phyloP scores from a whole-genome alignment of 139 green algal genomes.

The Coelastrella sp. region DNA sequence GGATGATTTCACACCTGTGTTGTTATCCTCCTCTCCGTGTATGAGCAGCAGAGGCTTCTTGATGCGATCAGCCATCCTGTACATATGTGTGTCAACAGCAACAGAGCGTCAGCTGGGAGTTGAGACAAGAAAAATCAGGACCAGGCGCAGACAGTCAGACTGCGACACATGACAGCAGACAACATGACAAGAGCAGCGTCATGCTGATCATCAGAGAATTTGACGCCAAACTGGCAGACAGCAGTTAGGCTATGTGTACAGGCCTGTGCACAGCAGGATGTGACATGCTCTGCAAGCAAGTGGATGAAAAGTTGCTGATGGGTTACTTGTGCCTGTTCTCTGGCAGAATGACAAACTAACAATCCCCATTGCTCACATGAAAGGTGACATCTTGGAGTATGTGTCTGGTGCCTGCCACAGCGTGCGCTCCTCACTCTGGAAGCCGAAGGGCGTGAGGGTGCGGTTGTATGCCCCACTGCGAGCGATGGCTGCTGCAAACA shows the following conservation, averaged over 20 bases:
- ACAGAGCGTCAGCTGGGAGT: no score
- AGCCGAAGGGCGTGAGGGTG: conserved; percentile 98
- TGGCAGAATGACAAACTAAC: not conserved
- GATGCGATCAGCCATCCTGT: conserved; percentile 91
- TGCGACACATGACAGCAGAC: no score
- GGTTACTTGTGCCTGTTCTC: no score
- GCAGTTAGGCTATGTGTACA: no score
- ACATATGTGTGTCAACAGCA: not conserved
- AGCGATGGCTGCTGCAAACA: conserved; percentile 95
- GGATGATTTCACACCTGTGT: conserved; percentile 64
- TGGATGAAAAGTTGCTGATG: no score
- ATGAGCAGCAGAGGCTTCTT: conserved; percentile 95
- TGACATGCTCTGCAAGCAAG: no score
- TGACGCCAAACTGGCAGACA: no score
- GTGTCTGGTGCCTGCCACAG: conserved; percentile 94
- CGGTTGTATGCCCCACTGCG: conserved; percentile 85
- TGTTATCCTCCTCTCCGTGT: conserved; percentile 98
- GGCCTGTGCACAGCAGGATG: no score
- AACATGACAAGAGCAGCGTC: no score
- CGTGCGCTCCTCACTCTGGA: conserved; percentile 97
- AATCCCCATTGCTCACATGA: conserved; percentile 57
- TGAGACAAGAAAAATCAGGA: no score
- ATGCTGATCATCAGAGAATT: no score
- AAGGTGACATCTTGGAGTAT: conserved; percentile 94
- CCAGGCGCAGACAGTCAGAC: no score